A percentile compares a stretch with the other conserved stretches of the same genome.
These are phyloP conservation scores for Alliaria petiolata DNA, from an alignment of 345 rosid genomes.

Conservation along the genomic window DNA sequence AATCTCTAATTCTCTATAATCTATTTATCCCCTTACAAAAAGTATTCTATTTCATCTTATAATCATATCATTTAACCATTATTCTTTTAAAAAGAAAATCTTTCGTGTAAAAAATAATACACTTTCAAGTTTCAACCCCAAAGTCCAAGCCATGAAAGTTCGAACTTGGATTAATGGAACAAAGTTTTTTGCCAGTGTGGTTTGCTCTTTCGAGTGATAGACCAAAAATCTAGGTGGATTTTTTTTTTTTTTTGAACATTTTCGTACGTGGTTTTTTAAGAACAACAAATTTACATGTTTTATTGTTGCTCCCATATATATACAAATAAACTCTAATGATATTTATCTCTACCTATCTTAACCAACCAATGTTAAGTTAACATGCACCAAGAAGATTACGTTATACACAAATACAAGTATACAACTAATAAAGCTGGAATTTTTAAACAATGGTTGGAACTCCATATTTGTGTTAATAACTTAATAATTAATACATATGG, in stretches of 20 bases:
- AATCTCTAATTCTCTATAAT: background rate
- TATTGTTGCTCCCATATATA: no score
- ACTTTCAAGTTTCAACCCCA: background rate
- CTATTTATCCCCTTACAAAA: background rate
- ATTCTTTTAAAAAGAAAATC: background rate
- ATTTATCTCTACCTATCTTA: background rate
- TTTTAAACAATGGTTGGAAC: constrained; percentile 6
- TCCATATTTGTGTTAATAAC: constrained; percentile 12
- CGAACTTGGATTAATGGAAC: background rate
- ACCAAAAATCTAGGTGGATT: background rate
- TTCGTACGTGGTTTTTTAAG: background rate
- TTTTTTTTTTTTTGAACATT: no score
- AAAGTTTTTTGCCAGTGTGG: background rate
- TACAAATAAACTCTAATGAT: background rate
- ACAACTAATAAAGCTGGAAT: constrained; percentile 9
- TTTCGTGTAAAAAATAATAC: background rate
- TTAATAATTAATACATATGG: constrained; percentile 10
- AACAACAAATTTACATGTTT: no score
- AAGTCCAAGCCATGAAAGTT: background rate
- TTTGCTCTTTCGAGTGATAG: background rate
- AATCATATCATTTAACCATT: constrained; percentile 3
- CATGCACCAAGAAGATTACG: constrained; percentile 23
- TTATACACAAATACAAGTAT: background rate
- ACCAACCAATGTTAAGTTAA: constrained; percentile 4
- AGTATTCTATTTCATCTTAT: background rate